These are phyloP conservation scores for Durio zibethinus DNA, from an alignment of 345 rosid genomes.

Conservation along the genomic window DNA sequence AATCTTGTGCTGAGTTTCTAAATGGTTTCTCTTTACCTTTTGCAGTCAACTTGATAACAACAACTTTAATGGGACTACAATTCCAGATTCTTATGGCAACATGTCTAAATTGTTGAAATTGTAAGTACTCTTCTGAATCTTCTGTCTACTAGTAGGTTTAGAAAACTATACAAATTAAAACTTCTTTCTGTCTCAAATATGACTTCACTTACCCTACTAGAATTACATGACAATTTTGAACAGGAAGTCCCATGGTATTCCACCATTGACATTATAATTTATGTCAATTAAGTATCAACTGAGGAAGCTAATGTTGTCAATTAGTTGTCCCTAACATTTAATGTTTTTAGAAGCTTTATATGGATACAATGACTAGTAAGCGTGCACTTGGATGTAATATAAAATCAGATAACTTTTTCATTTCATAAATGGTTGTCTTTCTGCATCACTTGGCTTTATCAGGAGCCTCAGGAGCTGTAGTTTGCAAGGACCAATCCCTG, in stretches of 20 bases:
- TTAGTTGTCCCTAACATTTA: not conserved
- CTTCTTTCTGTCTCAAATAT: not conserved
- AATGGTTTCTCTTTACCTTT: conserved; percentile 18
- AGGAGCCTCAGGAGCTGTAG: conserved; percentile 92
- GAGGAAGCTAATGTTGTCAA: not conserved
- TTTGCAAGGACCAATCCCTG: conserved; percentile 86
- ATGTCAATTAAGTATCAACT: not conserved
- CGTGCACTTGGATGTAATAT: not conserved
- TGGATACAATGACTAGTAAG: not conserved
- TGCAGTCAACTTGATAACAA: conserved; percentile 93
- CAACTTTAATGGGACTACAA: conserved; percentile 67
- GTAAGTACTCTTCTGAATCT: conserved; percentile 50
- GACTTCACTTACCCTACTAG: not conserved
- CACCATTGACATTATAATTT: not conserved
- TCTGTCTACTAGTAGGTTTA: conserved; percentile 3
- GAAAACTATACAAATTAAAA: not conserved
- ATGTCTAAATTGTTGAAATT: conserved; percentile 77
- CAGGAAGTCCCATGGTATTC: not conserved
- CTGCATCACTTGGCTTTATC: conserved; percentile 28
- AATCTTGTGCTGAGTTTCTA: not conserved
- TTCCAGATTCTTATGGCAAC: conserved; percentile 68
- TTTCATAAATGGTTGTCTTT: conserved; percentile 10
- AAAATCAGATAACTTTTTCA: not conserved
- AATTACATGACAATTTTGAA: not conserved
- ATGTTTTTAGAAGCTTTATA: conserved; percentile 3